Conservation (phyloP, 208 protist genomes). For the Leishmania braziliensis region DNA sequence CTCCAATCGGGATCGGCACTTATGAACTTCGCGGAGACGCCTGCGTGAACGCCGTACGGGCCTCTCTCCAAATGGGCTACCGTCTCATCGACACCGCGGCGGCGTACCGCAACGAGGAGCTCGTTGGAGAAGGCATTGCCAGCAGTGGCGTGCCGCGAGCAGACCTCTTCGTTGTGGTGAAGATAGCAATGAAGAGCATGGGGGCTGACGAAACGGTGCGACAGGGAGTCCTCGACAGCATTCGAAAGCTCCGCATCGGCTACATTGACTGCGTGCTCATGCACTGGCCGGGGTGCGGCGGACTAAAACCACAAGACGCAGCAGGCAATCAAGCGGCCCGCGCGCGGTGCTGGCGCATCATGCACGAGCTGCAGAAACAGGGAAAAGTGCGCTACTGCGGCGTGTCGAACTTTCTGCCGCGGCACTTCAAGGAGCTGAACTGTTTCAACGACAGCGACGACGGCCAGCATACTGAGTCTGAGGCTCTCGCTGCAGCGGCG, state of each 20-base stretch:
- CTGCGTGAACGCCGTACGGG: slow-evolving; percentile 49
- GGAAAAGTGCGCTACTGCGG: slow-evolving; percentile 64
- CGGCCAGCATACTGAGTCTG: neutral
- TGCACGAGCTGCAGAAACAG: slow-evolving; percentile 57
- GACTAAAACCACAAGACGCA: slow-evolving; percentile 45
- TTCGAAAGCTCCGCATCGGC: slow-evolving; percentile 58
- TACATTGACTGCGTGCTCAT: slow-evolving; percentile 81
- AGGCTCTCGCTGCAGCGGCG: neutral
- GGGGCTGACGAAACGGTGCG: slow-evolving; percentile 33
- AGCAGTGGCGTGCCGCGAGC: slow-evolving; percentile 60
- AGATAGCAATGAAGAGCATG: slow-evolving; percentile 78
- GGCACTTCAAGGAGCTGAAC: slow-evolving; percentile 66
- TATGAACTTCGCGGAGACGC: slow-evolving; percentile 75
- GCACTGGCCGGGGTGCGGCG: slow-evolving; percentile 86
- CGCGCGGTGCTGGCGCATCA: slow-evolving; percentile 63
- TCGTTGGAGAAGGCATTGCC: slow-evolving; percentile 64
- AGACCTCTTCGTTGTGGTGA: slow-evolving; percentile 77
- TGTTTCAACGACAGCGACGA: slow-evolving; percentile 7
- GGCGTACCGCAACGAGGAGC: slow-evolving; percentile 76
- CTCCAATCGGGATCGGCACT: slow-evolving; percentile 79
- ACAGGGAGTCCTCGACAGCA: slow-evolving; percentile 51
- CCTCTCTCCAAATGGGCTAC: slow-evolving; percentile 67
- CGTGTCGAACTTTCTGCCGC: slow-evolving; percentile 81
- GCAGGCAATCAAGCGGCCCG: slow-evolving; percentile 58
- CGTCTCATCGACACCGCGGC: slow-evolving; percentile 87